Evolutionary conservation across 768 basidiomycete genomes (phyloP).

Genomic region (Amanita exitialis): DNA sequence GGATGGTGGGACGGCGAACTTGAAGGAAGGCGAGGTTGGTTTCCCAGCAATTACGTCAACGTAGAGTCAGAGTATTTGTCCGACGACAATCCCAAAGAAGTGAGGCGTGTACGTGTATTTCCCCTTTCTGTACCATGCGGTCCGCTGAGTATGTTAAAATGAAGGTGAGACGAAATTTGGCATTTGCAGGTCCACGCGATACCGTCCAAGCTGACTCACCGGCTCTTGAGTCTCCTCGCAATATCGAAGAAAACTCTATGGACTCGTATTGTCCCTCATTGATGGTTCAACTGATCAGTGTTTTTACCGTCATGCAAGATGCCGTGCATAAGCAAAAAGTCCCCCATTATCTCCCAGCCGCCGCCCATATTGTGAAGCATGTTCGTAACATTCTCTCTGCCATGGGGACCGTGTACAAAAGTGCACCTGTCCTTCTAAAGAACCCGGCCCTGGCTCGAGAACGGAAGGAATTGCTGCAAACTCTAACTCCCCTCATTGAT

Average conservation of each 20-base stretch:
- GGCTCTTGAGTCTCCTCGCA: neutral
- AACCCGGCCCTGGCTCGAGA: slow-evolving; percentile 63
- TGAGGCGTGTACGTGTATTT: slow-evolving; percentile 4
- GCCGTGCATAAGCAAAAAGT: slow-evolving; percentile 72
- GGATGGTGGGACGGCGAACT: slow-evolving; percentile 99
- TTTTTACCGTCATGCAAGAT: slow-evolving; percentile 75
- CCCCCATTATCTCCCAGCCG: slow-evolving; percentile 86
- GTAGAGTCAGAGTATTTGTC: slow-evolving; percentile 27
- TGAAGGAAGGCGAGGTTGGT: slow-evolving; percentile 88
- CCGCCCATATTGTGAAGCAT: slow-evolving; percentile 90
- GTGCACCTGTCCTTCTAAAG: slow-evolving; percentile 60
- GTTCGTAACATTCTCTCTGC: slow-evolving; percentile 80
- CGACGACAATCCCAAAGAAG: neutral
- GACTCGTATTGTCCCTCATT: slow-evolving; percentile 67
- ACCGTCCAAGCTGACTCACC: neutral
- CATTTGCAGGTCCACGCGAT: neutral
- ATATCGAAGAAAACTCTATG: slow-evolving; percentile 23
- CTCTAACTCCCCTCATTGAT: slow-evolving; percentile 73
- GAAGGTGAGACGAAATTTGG: neutral
- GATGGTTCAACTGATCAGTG: slow-evolving; percentile 78
- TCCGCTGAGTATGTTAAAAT: neutral
- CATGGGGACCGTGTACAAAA: slow-evolving; percentile 76
- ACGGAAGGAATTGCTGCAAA: slow-evolving; percentile 72
- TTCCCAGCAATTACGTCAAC: slow-evolving; percentile 94
- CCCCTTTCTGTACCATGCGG: neutral